phyloP scores from a whole-genome alignment of 2,329 filamentous ascomycete species.

The Fusarium denticulatum region DNA sequence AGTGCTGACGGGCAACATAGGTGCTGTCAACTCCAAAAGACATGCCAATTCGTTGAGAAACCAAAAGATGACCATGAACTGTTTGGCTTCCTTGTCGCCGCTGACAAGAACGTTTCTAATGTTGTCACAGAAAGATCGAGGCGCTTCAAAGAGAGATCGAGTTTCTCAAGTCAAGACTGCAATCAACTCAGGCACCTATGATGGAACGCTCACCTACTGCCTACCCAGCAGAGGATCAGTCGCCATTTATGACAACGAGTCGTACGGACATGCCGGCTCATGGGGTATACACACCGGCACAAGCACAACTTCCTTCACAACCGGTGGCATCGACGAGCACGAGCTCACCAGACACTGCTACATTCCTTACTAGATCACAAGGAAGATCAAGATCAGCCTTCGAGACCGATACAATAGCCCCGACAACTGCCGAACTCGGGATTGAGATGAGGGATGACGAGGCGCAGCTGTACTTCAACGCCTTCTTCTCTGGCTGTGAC shows the following conservation, averaged over 20 bases:
- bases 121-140: not conserved
- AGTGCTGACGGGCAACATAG: not conserved
- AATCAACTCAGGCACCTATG: not conserved
- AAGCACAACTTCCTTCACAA: not conserved
- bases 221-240: not conserved
- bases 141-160: conserved; percentile 5
- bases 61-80: conserved; percentile 13
- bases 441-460: not conserved
- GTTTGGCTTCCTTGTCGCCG: rapidly evolving
- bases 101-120: rapidly evolving
- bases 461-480: conserved; percentile 2
- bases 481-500: conserved; percentile 16
- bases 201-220: rapidly evolving
- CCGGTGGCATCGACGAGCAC: not conserved
- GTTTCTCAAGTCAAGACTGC: not conserved
- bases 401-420: not conserved
- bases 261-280: rapidly evolving
- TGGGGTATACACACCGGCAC: not conserved
- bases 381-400: not conserved
- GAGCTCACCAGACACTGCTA: not conserved
- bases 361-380: not conserved
- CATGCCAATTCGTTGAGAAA: not conserved
- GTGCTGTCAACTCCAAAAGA: conserved; percentile 4
- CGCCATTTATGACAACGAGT: not conserved
- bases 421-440: not conserved